Base-by-base conservation (phyloP, 192 early-diverging fungal species). In the Mortierella alpina region DNA sequence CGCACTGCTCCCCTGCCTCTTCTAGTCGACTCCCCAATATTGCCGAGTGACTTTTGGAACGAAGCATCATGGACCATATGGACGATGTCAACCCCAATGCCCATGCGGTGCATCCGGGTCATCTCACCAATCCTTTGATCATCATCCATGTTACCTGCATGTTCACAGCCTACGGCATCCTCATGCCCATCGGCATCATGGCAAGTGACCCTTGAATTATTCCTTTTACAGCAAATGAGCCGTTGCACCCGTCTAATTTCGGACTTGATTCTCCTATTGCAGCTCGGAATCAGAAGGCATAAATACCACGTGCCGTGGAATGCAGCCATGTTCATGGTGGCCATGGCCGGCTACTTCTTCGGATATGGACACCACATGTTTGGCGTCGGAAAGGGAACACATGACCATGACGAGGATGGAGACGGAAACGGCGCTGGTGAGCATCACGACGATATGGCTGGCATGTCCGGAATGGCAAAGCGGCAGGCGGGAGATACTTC, bases 91-190 rank as follows among this genome's bases (percentile, higher is more conserved):
- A 79, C 42, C 52, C 76, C 20, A 48, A 67, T 59, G 76, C 76
- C 11, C 68, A 72, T 67, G 46, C 76, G 0, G 12, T 79, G 13
- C 22, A 31, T 14, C 12, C 64, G 49, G 44, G 47, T 2, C 85
- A 83, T 40, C 18, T 84, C 61, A 51, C 57, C 12, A 83, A 86
- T 41, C 82, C 85, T 6, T 59, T 84, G 56, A 83, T 86, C 66
- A 75, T 86, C 66, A 81, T 81, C 44, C 85, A 86, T 71, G 72
- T 76, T 51, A 70, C 81, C 20, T 82, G 70, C 62, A 86, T 86
- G 82, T 44, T 72, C 54, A 73, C 72, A 14, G 82, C 77, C 52
- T 86, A 82, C 59, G 75, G 72, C 46, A 57, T 82, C 44, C 75
- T 79, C 39, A 73, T 82, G 57, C 85, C 85, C 14, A 23, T 86